Base-by-base conservation (phyloP, 2,329 filamentous ascomycete species). In the Pseudogymnoascus verrucosus region DNA sequence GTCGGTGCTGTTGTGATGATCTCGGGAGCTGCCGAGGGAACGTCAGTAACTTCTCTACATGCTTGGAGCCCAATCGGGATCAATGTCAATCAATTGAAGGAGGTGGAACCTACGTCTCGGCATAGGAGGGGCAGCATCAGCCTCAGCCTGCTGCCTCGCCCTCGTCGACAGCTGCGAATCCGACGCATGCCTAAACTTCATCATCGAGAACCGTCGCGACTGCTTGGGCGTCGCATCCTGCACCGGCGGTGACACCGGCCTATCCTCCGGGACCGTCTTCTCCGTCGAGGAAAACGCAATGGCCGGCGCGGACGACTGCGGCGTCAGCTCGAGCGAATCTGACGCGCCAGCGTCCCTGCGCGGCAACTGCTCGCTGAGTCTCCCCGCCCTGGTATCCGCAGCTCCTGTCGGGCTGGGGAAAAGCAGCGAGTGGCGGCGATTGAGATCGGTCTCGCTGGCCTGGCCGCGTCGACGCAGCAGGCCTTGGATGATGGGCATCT, bases 1-100 rank as follows among this genome's bases (percentile, higher is more conserved):
- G 92, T 95, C 8, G 95, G 93, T 14, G 93, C 90, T 10, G 93
- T 98, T 60, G 90, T 96, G 74, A 98, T 95, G 73, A 98, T 98
- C 69, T 84, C 80, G 59, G 85, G 85, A 66, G 85, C 85, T 88
- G 69, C 54, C 68, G 59, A 31, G 8, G 39, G 47, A 51, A 51
- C 44, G 44, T 28, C 12, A 64, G 21, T 54, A 14, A 36, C 16
- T 54, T 28, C 31, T 47, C 64, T 65, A 51, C 44, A 28, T n/a
- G 2, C 16, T 47, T 26, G 19, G 3, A 44, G 42, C 21, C 21
- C 12, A 12, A 12, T 5, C 11, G 21, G 16, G 23, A 4, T n/a
- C 16, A 26, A 64, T 51, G 44, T n/a, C 44, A 26, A 6, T 62
- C 16, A 40, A 47, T 31, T 31, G 23, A 4, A 5, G 16, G n/a